Evolutionary conservation across 768 basidiomycete genomes (phyloP).

Genomic region (Trametes cingulata): DNA sequence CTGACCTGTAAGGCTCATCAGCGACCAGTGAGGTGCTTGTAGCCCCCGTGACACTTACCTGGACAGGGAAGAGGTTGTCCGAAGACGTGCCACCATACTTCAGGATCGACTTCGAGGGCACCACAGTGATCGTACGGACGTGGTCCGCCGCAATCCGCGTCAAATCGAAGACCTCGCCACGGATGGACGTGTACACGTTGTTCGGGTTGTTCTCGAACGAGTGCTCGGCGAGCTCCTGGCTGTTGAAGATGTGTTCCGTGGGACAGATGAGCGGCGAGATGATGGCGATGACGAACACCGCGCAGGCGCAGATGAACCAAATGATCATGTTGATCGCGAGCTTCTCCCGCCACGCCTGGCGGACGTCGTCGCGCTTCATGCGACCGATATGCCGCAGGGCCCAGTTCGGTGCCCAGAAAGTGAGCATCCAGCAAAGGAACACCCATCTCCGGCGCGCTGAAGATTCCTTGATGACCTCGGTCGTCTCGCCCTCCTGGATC

Average conservation of each 20-base stretch:
- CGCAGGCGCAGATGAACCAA: slow-evolving; percentile 88
- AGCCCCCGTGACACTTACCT: slow-evolving; percentile 47
- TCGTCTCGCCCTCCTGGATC: slow-evolving; percentile 83
- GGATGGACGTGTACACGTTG: slow-evolving; percentile 78
- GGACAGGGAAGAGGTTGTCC: slow-evolving; percentile 88
- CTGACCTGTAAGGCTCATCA: slow-evolving; percentile 57
- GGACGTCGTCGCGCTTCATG: slow-evolving; percentile 93
- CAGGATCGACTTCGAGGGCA: slow-evolving; percentile 72
- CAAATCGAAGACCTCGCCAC: slow-evolving; percentile 95
- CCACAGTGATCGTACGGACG: slow-evolving; percentile 64
- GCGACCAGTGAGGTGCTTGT: not conserved
- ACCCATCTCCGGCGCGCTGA: slow-evolving; percentile 87
- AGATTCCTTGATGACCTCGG: slow-evolving; percentile 83
- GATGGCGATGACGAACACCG: slow-evolving; percentile 90
- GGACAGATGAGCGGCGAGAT: slow-evolving; percentile 91
- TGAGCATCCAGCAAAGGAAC: slow-evolving; percentile 81
- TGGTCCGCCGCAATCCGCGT: slow-evolving; percentile 68
- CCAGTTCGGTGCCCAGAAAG: slow-evolving; percentile 86
- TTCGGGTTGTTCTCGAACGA: slow-evolving; percentile 62
- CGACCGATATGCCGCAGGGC: slow-evolving; percentile 72
- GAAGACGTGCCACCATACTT: slow-evolving; percentile 81
- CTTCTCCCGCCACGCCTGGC: slow-evolving; percentile 98
- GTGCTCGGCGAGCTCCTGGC: slow-evolving; percentile 72
- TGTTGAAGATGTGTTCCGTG: slow-evolving; percentile 87
- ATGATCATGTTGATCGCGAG: slow-evolving; percentile 93